Conservation (phyloP, 371 early-diverging fungal genomes). For the Actinomortierella wolfii region DNA sequence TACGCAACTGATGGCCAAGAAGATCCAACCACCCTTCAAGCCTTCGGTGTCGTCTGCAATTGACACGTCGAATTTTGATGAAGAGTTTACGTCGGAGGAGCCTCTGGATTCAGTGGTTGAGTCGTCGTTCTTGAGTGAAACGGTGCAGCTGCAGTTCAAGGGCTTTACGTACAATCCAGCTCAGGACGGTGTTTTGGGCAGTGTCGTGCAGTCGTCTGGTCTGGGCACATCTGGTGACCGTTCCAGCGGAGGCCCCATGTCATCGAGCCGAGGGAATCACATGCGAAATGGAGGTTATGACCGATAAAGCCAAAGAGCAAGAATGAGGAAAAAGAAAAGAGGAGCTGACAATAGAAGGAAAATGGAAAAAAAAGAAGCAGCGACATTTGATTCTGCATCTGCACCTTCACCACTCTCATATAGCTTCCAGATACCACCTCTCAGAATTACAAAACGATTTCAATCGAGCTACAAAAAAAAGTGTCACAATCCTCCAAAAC, state of each 20-base stretch:
- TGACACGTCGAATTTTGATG: slow-evolving; percentile 87
- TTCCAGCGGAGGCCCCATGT: background rate
- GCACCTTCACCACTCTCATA: too few relatives aligned
- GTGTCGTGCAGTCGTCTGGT: slow-evolving; percentile 28
- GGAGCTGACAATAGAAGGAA: too few relatives aligned
- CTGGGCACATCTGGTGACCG: slow-evolving; percentile 19
- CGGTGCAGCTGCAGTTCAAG: slow-evolving; percentile 92
- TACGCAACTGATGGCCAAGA: slow-evolving; percentile 81
- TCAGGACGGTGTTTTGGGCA: slow-evolving; percentile 59
- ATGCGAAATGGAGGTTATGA: too few relatives aligned
- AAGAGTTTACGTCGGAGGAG: slow-evolving; percentile 80
- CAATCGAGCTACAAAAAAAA: too few relatives aligned
- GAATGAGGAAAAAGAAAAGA: too few relatives aligned
- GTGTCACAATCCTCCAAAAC: too few relatives aligned
- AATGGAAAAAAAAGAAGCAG: too few relatives aligned
- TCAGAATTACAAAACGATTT: too few relatives aligned
- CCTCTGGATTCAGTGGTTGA: slow-evolving; percentile 87
- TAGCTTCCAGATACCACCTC: too few relatives aligned
- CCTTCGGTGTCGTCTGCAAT: slow-evolving; percentile 80
- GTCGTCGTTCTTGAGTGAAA: slow-evolving; percentile 82
- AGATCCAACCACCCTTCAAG: slow-evolving; percentile 93
- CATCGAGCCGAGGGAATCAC: too few relatives aligned
- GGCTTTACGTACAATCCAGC: slow-evolving; percentile 89
- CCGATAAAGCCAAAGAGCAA: too few relatives aligned
- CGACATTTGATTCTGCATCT: too few relatives aligned